phyloP scores from a whole-genome alignment of 495 filamentous ascomycete genomes.

The Penicillium taxi region DNA sequence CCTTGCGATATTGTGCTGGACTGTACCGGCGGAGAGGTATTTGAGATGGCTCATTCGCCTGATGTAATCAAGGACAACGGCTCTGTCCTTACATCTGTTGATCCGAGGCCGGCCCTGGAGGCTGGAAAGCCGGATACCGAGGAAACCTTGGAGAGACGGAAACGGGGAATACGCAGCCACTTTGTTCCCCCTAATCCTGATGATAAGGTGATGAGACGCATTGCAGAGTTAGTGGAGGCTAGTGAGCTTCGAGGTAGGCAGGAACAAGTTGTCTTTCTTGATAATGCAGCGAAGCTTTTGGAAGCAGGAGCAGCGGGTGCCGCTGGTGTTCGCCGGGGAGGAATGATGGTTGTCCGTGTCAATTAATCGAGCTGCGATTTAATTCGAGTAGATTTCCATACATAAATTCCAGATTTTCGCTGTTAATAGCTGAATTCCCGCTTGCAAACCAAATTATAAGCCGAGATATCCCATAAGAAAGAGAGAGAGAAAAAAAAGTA shows the following conservation, averaged over 20 bases:
- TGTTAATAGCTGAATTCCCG: no score
- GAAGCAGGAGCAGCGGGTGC: slow-evolving; percentile 22
- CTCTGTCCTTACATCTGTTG: slow-evolving; percentile 30
- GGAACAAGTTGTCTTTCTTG: slow-evolving; percentile 27
- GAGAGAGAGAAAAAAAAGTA: no score
- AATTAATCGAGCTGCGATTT: no score
- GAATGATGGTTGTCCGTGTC: slow-evolving; percentile 31
- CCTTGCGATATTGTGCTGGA: slow-evolving; percentile 38
- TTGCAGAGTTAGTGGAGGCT: slow-evolving; percentile 30
- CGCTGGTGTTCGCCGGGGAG: slow-evolving; percentile 19
- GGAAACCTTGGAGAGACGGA: slow-evolving; percentile 13
- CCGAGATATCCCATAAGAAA: no score
- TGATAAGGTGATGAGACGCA: slow-evolving; percentile 19
- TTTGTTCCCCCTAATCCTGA: slow-evolving; percentile 38
- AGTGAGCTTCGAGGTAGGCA: slow-evolving; percentile 24
- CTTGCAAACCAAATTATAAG: no score
- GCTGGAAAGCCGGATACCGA: slow-evolving; percentile 6
- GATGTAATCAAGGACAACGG: slow-evolving; percentile 30
- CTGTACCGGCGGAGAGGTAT: slow-evolving; percentile 27
- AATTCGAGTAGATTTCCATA: no score
- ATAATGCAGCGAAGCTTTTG: slow-evolving; percentile 22
- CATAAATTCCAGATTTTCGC: no score
- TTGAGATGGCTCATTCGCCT: slow-evolving; percentile 26
- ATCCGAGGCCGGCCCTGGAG: slow-evolving; percentile 19
- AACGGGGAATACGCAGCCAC: slow-evolving; percentile 22